Evolutionary conservation across 2,329 filamentous ascomycete genomes (phyloP).

Genomic region (Rosellinia necatrix): DNA sequence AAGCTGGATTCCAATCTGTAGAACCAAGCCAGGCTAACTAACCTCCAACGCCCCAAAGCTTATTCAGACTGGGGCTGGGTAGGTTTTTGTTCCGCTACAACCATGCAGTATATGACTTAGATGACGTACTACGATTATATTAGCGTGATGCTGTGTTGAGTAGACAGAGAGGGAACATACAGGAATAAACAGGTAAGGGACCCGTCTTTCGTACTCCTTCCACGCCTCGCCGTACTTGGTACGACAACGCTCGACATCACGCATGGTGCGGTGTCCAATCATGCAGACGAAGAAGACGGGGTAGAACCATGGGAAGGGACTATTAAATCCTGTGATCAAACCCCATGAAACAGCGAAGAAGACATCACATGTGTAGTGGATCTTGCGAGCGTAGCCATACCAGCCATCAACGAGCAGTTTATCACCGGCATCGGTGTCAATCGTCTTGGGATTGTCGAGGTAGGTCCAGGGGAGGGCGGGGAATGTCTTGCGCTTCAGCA

Average conservation of each 20-base stretch:
- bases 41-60: neutral
- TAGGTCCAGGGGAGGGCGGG: conserved; percentile 90
- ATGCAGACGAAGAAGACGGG: conserved; percentile 78
- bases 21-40: neutral
- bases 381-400: conserved; percentile 75
- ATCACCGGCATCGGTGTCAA: conserved; percentile 73
- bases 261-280: conserved; percentile 77
- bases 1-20: neutral
- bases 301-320: conserved; percentile 90
- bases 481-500: conserved; percentile 76
- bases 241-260: conserved; percentile 77
- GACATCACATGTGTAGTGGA: conserved; percentile 55
- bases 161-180: conserved; percentile 35
- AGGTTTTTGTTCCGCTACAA: conserved; percentile 2
- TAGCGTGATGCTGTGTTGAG: neutral
- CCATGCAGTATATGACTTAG: conserved; percentile 13
- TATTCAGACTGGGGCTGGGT: neutral
- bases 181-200: conserved; percentile 79
- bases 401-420: conserved; percentile 83
- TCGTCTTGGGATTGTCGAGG: conserved; percentile 78
- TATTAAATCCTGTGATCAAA: conserved; percentile 58
- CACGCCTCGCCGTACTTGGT: conserved; percentile 82
- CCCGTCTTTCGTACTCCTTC: conserved; percentile 77
- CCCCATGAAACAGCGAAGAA: conserved; percentile 58
- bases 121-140: conserved; percentile 23